Evolutionary conservation across 2,329 filamentous ascomycete species (phyloP), one percentile per base, ranked within the genome.

Genomic region (Fusarium floridanum): DNA sequence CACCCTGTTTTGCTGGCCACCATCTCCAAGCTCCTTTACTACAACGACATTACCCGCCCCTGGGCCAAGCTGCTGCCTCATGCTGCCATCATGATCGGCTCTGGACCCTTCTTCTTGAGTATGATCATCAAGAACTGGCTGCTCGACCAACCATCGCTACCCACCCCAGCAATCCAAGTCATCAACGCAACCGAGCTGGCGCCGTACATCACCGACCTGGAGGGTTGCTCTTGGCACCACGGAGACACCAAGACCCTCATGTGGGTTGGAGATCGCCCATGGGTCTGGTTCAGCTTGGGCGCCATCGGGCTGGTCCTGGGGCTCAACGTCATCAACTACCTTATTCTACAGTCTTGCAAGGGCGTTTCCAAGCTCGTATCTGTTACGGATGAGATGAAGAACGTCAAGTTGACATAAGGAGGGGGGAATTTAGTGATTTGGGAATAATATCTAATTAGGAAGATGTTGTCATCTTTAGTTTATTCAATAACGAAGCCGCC

Each of bases 41-140:
- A 87, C 64, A 94, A 94, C 82, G 88, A 93, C 79, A 71, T 80
- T 34, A 82, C 80, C 22, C 88, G 90, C 68, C 89, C 89, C 73
- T 95, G 93, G 93, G 76, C 79, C 79, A 91, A 43, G 81, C 92
- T 71, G 89, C 91, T 17, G 60, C 85, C 85, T 1, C 95, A 95
- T 81, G 92, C 94, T 78, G 94, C 92, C 27, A 92, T 95, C 77
- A 95, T 95, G 94, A 92, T 92, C 56, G 91, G 90, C 11, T 94
- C 94, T 0, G 93, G 93, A 0, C 93, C 93, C 0, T 85, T 95
- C 34, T 95, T 94, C 84, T 83, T 95, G 55, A 94, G 91, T 66
- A 89, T 95, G 45, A 88, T 94, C 69, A 93, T 93, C 91, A 91
- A 93, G 79, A 90, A 94, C 81, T 95, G 93, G 82, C 90, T 91